A percentile compares a stretch with the other conserved stretches of the same genome.
Conservation (phyloP, 176 grass and related monocot species). For the Aegilops sharonensis region DNA sequence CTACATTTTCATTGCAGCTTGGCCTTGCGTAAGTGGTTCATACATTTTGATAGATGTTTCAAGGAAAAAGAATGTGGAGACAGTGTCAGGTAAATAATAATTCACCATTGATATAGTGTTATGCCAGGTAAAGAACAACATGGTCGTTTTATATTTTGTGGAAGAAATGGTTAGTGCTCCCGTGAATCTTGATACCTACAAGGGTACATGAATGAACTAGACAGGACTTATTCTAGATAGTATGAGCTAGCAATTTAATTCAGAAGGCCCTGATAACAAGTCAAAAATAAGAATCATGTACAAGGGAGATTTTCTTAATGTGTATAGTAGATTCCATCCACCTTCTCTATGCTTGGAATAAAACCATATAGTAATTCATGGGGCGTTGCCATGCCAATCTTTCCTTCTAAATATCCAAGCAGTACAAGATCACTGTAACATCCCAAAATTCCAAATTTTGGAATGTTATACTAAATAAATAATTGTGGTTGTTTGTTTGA, state of each 20-base stretch:
- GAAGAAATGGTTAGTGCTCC: slow-evolving; percentile 68
- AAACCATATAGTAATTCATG: too few species aligned
- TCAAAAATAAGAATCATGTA: background rate
- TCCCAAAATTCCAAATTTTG: too few species aligned
- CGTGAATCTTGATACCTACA: slow-evolving; percentile 67
- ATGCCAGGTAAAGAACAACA: slow-evolving; percentile 3
- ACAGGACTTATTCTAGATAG: background rate
- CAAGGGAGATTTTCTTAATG: background rate
- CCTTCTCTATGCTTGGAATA: too few species aligned
- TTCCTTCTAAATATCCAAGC: slow-evolving; percentile 48
- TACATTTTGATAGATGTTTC: background rate
- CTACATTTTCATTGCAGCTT: too few species aligned
- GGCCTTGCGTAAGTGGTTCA: too few species aligned
- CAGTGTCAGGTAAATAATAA: background rate
- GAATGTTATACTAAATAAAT: too few species aligned
- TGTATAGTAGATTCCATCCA: too few species aligned
- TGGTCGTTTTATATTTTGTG: slow-evolving; percentile 68
- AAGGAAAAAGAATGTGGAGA: background rate
- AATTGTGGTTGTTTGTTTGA: too few species aligned
- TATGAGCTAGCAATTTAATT: background rate
- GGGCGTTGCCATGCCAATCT: too few species aligned
- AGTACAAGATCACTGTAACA: slow-evolving; percentile 43
- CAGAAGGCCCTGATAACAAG: background rate
- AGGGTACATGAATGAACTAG: slow-evolving; percentile 7
- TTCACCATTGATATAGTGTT: background rate